Evolutionary conservation across 176 grass and related monocot species (phyloP), one percentile per base, ranked within the genome.

Genomic region (Dactylis glomerata): DNA sequence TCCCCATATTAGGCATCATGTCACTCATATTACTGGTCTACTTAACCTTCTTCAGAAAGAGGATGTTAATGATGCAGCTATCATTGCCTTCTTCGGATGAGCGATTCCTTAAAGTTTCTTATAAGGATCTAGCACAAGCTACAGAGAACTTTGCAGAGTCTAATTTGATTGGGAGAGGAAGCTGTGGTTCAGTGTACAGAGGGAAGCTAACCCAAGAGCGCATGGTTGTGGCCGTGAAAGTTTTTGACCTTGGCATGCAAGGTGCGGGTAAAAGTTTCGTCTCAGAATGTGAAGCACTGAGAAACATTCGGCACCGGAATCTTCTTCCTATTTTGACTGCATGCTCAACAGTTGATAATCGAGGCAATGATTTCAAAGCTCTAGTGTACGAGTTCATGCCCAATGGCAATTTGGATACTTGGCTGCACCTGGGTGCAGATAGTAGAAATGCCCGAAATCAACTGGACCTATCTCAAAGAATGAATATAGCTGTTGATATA

Each of bases 101-200:
- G 2, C 49, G 76, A 42, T 84, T 62, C 33, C 41, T 17, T 64
- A 84, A 82, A 75, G 79, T 92, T 38, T 88, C 92, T 10, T 90
- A 86, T 36, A 74, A 75, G 38, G 88, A 93, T 38, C 47, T 93
- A 66, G 56, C 47, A 26, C 84, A 80, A 85, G 88, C 88, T 31
- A 93, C 91, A 66, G 80, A 86, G 12, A 86, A 83, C 52, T 93
- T 93, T 26, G 32, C 88, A 36, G 57, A 31, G 12, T 58, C 57
- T 13, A 90, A 91, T 69, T 78, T 88, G 56, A 77, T 93, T 78
- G 91, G 87, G 6, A 57, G 19, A 40, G 85, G 91, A 68, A 90
- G 80, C 51, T 90, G 81, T 9, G 81, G 85, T 93, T 87, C 68
- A 88, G 76, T 80, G 82, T 93, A 90, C 74, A 90, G 71, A 83